These are phyloP conservation scores for Auricularia heimuer DNA, from an alignment of 768 basidiomycete species.

Conservation along the genomic window DNA sequence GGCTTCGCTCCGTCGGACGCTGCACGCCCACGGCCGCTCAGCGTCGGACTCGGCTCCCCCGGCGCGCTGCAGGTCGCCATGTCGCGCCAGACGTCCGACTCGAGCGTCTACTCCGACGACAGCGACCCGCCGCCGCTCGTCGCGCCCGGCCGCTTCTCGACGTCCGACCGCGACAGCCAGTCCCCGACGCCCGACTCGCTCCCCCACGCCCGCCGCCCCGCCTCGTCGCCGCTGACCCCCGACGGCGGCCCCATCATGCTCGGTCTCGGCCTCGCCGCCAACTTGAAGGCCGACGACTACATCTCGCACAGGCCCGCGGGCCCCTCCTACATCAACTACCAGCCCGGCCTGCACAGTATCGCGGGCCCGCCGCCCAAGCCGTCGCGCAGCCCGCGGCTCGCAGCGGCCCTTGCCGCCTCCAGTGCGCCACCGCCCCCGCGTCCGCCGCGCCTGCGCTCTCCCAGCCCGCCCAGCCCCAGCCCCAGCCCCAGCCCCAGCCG, in stretches of 20 bases:
- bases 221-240: background rate
- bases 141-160: background rate
- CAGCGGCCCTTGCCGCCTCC: constrained; percentile 36
- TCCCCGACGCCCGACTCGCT: background rate
- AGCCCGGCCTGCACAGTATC: constrained; percentile 47
- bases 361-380: constrained; percentile 68
- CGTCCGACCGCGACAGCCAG: background rate
- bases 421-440: constrained; percentile 40
- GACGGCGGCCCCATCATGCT: background rate
- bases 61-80: background rate
- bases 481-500: constrained; percentile 11
- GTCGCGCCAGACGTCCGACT: background rate
- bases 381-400: constrained; percentile 28
- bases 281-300: background rate
- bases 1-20: background rate
- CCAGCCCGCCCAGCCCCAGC: constrained; percentile 23
- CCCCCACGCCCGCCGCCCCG: background rate
- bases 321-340: constrained; percentile 10
- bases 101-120: background rate
- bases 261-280: background rate
- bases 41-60: background rate
- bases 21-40: background rate
- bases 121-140: background rate
- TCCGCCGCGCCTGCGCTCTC: constrained; percentile 53
- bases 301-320: constrained; percentile 1